Base-by-base conservation (phyloP, 768 basidiomycete species). In the Russula sp. region DNA sequence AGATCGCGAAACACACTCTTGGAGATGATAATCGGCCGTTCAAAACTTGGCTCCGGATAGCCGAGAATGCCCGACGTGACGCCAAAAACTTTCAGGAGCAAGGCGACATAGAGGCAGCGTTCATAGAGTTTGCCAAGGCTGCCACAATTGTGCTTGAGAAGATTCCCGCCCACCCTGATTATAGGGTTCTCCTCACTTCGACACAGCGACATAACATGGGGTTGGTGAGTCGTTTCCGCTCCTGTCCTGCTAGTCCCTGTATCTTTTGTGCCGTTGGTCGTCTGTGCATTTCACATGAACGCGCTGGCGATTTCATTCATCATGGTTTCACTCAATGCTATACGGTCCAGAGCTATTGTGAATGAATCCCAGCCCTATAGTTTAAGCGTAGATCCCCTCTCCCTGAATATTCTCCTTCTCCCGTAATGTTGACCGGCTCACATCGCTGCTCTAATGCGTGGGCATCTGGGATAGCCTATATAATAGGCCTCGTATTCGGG, bases 141-240 rank as follows among this genome's bases (percentile, higher is more conserved):
- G 89, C 89, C 0, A 89, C 87, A 1, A 76, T 92, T 61, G 87
- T 91, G 22, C 80, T 90, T 11, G 89, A 93, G 76, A 86, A 82
- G 66, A 76, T 93, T n/a, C 90, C 90, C 0, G 75, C 77, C 1
- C 91, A 92, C 74, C 76, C 79, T 57, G 85, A 89, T 49, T 92
- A 87, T 71, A 68, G 79, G 39, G 76, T 75, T 1, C 72, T 84
- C 50, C 72, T 93, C 68, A 85, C 72, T 50, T 58, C 75, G 6
- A 76, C 78, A 11, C 90, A 92, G 69, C 79, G 85, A 57, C 76
- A 82, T 55, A 89, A 89, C 72, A 79, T 92, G 18, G 81, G 78
- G 37, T 72, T 84, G 77, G 91, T 92, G 73, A 74, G 89, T 84
- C 45, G 51, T 44, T 54, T 61, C 61, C 62, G 47, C 22, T 63